Base-by-base conservation (phyloP, 805 yeast species). In the Ogataea sp. region DNA sequence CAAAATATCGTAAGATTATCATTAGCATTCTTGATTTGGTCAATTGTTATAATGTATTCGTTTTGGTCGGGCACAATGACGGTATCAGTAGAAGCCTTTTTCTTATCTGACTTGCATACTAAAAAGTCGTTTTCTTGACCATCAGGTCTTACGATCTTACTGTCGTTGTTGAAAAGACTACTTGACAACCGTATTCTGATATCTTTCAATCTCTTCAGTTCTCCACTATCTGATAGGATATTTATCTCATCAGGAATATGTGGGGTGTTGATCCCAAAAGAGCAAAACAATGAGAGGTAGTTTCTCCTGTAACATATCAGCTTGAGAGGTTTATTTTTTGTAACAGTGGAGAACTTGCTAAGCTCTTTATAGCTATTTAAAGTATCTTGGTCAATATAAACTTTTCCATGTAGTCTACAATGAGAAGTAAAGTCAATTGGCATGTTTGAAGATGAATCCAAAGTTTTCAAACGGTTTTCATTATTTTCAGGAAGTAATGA, bases 1-100 rank as follows among this genome's bases (percentile, higher is more conserved):
- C 62, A 56, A 35, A 41, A 42, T 3, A 56, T 23, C n/a, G 26
- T 25, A 17, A 37, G 15, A 5, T n/a, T 10, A 16, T 20, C 25
- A 14, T 24, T n/a, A 6, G 13, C 9, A 10, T 14, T 14, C n/a
- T 10, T 10, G 6, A 26, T 9, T 13, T 26, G 6, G 8, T 26
- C 29, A 9, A 26, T 14, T 7, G 29, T 10, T 9, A 26, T 10
- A 9, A 26, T 9, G 13, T 26, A 26, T 26, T 26, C 29, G 6
- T 26, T 26, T 26, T 23, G 25, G 10, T 23, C 25, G 10, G 25
- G 25, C 10, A 23, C 7, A 7, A 23, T 23, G 7, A 23, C 10
- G 7, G 25, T 7, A 23, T 23, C 10, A 23, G 7, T 23, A 23
- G 10, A 23, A 7, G 25, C 10, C 10, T 23, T 26, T 26, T 26